Conservation (phyloP, 1,284 basidiomycete species). For the Leccinum subrobustum region DNA sequence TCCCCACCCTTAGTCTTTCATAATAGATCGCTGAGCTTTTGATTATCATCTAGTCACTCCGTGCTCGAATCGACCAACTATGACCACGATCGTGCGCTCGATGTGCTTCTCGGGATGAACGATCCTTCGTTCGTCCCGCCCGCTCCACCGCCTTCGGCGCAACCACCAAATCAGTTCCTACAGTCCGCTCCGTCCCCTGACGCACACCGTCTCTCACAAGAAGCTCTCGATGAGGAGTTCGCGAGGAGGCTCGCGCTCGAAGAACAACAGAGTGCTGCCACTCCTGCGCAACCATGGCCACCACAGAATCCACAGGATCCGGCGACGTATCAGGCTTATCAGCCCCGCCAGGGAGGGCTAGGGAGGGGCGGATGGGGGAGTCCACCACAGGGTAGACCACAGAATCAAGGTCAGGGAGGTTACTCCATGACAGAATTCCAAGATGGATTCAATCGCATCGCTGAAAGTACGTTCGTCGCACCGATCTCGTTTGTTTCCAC, state of each 20-base stretch:
- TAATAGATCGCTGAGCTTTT: constrained; percentile 6
- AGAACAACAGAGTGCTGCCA: constrained; percentile 48
- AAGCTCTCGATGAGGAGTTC: constrained; percentile 72
- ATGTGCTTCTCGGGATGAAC: constrained; percentile 74
- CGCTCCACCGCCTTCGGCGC: constrained; percentile 13
- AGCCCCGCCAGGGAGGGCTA: constrained; percentile 14
- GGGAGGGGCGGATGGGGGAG: constrained; percentile 6
- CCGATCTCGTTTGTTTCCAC: not conserved
- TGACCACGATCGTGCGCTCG: constrained; percentile 69
- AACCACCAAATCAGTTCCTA: constrained; percentile 1
- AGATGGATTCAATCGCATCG: constrained; percentile 70
- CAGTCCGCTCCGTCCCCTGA: constrained; percentile 15
- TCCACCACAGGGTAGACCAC: constrained; percentile 8
- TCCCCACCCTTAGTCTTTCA: not conserved
- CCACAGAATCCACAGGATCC: constrained; percentile 17
- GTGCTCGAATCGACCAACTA: constrained; percentile 66
- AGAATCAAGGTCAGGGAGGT: constrained; percentile 26
- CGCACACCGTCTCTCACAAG: constrained; percentile 45
- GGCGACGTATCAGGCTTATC: constrained; percentile 23
- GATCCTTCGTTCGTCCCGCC: constrained; percentile 65
- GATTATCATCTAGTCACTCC: constrained; percentile 43
- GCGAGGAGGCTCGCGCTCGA: constrained; percentile 68
- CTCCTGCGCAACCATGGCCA: constrained; percentile 33
- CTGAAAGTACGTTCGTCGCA: constrained; percentile 56
- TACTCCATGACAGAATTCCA: constrained; percentile 67